Evolutionary conservation across 2,329 filamentous ascomycete species (phyloP), one percentile per base, ranked within the genome.

Genomic region (Lecanoromycetidae sp.): DNA sequence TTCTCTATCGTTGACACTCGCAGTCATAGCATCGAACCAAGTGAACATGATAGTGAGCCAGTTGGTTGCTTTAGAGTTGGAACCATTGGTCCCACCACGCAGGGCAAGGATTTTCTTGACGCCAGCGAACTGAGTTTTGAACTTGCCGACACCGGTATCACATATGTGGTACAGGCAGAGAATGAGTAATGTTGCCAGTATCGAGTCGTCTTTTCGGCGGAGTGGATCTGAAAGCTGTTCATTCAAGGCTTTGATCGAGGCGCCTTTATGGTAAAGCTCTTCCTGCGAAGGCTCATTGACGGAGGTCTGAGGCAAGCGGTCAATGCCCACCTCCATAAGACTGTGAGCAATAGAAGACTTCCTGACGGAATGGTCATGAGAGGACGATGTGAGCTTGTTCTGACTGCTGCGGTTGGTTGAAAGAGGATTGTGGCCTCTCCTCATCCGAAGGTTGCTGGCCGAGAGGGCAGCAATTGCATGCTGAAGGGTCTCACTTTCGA

Each of bases 11-110:
- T 95, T 95, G 60, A 94, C 86, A 44, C 84, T 88, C 32, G 86
- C 86, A 0, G 87, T 87, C 67, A 95, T 86, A 46, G 88, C 86
- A 62, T 95, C 90, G 60, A 94, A 93, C 73, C 90, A 94, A 27
- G 86, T 91, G 60, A 95, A 95, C 56, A 94, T 79, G 34, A 86
- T 80, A 58, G 93, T 85, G 69, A 94, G 90, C 88, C 88, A 95
- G 10, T 66, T 68, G 17, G 66, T 58, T 25, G 80, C 78, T 49
- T 86, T 83, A 51, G 87, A 84, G 42, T 79, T 69, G 10, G 71
- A 71, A 37, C 76, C 63, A 58, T 79, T 58, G 61, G 73, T 65
- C 60, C 77, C 70, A 54, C 82, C 76, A 50, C 87, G 76, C 67
- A 94, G 77, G 3, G 80, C 77, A 9, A 95, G 74, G 26, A 96